These are phyloP conservation scores for Daedaleopsis nitida DNA, from an alignment of 768 basidiomycete species.

Conservation along the genomic window DNA sequence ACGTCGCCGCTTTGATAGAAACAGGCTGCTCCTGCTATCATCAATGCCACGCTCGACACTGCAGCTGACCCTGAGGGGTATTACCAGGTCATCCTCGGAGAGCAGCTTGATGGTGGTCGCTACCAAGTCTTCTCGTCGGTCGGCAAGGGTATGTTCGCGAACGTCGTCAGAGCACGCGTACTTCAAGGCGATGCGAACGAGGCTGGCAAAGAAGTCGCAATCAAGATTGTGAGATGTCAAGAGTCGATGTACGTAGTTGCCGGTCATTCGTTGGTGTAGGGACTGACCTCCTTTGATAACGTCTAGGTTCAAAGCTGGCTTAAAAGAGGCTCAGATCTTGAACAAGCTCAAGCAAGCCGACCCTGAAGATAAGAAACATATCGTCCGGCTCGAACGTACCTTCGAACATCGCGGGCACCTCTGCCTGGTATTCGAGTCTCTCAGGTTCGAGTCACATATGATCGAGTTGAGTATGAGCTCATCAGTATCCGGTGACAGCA, in stretches of 20 bases:
- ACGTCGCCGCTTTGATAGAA: slow-evolving; percentile 36
- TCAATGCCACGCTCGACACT: slow-evolving; percentile 81
- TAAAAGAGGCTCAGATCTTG: slow-evolving; percentile 90
- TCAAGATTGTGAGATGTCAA: slow-evolving; percentile 95
- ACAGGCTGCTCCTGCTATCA: slow-evolving; percentile 59
- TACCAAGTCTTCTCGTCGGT: slow-evolving; percentile 94
- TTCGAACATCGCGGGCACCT: slow-evolving; percentile 98
- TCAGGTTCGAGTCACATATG: slow-evolving; percentile 62
- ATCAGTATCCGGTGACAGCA: slow-evolving; percentile 48
- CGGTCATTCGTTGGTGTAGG: neutral
- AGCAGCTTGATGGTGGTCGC: slow-evolving; percentile 86
- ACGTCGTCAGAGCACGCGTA: slow-evolving; percentile 88
- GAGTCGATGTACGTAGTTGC: slow-evolving; percentile 81
- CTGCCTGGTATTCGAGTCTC: slow-evolving; percentile 92
- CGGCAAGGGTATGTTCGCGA: slow-evolving; percentile 99
- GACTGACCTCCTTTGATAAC: neutral
- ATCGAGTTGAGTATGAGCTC: neutral
- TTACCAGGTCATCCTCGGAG: slow-evolving; percentile 91
- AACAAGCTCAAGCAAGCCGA: slow-evolving; percentile 86
- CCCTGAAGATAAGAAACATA: slow-evolving; percentile 95
- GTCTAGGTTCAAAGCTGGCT: slow-evolving; percentile 87
- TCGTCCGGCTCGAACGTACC: slow-evolving; percentile 88
- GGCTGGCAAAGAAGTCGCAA: slow-evolving; percentile 81
- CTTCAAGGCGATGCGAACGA: slow-evolving; percentile 62
- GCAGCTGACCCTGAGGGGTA: slow-evolving; percentile 96